Conservation (phyloP, 1,284 basidiomycete genomes). For the Pascua guehoae region DNA sequence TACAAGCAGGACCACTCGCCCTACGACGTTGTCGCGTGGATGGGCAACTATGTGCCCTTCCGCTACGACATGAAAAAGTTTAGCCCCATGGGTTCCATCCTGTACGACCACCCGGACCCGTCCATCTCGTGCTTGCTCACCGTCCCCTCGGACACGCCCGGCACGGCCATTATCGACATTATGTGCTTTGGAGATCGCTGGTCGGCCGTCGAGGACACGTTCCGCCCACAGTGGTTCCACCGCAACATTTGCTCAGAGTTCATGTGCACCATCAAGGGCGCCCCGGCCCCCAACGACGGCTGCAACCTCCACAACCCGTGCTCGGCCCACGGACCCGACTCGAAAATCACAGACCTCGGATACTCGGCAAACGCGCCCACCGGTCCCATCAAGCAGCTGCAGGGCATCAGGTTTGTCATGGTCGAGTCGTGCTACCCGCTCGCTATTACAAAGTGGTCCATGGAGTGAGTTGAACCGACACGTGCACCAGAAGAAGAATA, state of each 20-base stretch:
- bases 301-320: constrained; percentile 32
- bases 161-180: constrained; percentile 51
- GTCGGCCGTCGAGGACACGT: constrained; percentile 39
- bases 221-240: constrained; percentile 56
- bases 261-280: constrained; percentile 12
- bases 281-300: constrained; percentile 21
- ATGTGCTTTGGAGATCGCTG: constrained; percentile 20
- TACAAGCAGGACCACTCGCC: constrained; percentile 47
- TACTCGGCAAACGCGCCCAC: constrained; percentile 6
- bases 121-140: constrained; percentile 33
- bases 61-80: constrained; percentile 67
- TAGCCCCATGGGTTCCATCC: constrained; percentile 62
- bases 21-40: constrained; percentile 65
- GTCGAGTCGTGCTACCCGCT: constrained; percentile 6
- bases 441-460: constrained; percentile 12
- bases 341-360: constrained; percentile 5
- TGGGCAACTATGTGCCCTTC: constrained; percentile 67
- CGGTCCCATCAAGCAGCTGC: constrained; percentile 3
- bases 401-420: constrained; percentile 3
- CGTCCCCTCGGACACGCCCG: constrained; percentile 55
- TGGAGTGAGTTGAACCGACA: constrained; percentile 4
- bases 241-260: constrained; percentile 53
- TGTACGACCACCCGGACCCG: constrained; percentile 51
- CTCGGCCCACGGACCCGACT: constrained; percentile 34
- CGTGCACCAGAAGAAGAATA: too few relatives aligned